Percentiles rank a stretch among this genome's conserved stretches.
Conservation (phyloP, 106 monocot genomes). For the Dendrobium nobile region DNA sequence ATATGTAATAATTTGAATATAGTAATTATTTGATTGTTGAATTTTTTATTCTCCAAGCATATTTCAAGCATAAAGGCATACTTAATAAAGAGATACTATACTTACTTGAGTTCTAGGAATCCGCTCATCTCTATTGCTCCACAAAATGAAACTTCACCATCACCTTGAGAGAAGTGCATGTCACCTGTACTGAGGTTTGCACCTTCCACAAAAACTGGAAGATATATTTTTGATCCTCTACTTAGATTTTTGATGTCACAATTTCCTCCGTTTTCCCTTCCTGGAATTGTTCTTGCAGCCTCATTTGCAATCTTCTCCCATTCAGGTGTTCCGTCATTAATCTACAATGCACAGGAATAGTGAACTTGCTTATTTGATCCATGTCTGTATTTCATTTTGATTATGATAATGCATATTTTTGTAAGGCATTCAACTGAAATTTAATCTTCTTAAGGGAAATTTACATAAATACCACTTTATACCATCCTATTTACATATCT, state of each 20-base stretch:
- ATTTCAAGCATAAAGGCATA: too few species aligned
- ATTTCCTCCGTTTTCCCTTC: conserved; percentile 89
- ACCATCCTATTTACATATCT: too few species aligned
- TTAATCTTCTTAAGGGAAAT: background rate
- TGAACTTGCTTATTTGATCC: background rate
- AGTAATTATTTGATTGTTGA: too few species aligned
- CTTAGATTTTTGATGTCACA: conserved; percentile 97
- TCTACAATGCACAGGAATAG: conserved; percentile 21
- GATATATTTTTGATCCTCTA: conserved; percentile 82
- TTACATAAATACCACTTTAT: too few species aligned
- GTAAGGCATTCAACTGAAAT: background rate
- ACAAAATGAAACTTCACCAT: conserved; percentile 89
- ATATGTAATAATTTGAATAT: too few species aligned
- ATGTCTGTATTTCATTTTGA: too few species aligned
- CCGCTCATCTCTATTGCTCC: conserved; percentile 98
- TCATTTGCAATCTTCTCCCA: conserved; percentile 81
- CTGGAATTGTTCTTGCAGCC: conserved; percentile 79
- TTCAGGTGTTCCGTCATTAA: conserved; percentile 50
- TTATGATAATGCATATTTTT: background rate
- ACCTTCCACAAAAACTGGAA: conserved; percentile 88
- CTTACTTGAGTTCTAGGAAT: conserved; percentile 84
- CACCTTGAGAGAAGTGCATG: conserved; percentile 97
- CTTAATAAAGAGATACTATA: background rate
- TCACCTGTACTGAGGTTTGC: conserved; percentile 86
- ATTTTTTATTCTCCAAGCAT: too few species aligned